These are phyloP conservation scores for Claviceps pusilla DNA, from an alignment of 2,329 filamentous ascomycete genomes.

Conservation along the genomic window DNA sequence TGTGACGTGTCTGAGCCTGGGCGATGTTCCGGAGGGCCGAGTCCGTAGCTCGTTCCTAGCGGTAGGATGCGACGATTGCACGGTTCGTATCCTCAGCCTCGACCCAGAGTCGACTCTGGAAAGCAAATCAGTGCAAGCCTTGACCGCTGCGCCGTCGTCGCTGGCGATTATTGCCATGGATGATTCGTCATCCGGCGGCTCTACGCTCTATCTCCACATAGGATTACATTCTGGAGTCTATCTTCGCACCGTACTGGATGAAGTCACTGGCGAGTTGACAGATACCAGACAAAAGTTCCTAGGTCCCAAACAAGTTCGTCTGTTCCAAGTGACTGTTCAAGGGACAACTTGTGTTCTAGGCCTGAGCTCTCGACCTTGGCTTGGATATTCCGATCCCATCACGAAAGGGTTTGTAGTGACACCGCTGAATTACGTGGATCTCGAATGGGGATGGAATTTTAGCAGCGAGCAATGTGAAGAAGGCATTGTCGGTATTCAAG, in stretches of 20 bases:
- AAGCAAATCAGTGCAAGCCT: conserved; percentile 83
- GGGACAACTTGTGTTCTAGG: conserved; percentile 74
- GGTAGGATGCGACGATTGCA: conserved; percentile 92
- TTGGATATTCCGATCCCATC: conserved; percentile 81
- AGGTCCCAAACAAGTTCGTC: conserved; percentile 73
- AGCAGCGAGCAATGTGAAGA: conserved; percentile 87
- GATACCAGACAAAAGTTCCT: conserved; percentile 91
- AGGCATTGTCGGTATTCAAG: conserved; percentile 87
- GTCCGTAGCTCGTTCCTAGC: conserved; percentile 83
- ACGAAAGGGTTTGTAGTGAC: conserved; percentile 84
- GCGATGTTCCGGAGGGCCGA: conserved; percentile 80
- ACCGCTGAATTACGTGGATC: conserved; percentile 70
- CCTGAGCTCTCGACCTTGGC: conserved; percentile 85
- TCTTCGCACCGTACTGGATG: conserved; percentile 83
- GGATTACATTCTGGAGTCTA: conserved; percentile 93
- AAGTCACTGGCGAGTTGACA: conserved; percentile 86
- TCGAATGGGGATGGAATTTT: conserved; percentile 95
- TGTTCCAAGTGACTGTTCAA: conserved; percentile 83
- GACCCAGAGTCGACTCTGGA: conserved; percentile 83
- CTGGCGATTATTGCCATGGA: conserved; percentile 90
- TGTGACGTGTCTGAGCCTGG: conserved; percentile 86
- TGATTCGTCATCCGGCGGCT: conserved; percentile 78
- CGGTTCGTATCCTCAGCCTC: conserved; percentile 79
- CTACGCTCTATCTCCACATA: conserved; percentile 86
- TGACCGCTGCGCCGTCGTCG: conserved; percentile 79